Conservation (phyloP, 2,329 filamentous ascomycete species). For the Aspergillaceae sp. region DNA sequence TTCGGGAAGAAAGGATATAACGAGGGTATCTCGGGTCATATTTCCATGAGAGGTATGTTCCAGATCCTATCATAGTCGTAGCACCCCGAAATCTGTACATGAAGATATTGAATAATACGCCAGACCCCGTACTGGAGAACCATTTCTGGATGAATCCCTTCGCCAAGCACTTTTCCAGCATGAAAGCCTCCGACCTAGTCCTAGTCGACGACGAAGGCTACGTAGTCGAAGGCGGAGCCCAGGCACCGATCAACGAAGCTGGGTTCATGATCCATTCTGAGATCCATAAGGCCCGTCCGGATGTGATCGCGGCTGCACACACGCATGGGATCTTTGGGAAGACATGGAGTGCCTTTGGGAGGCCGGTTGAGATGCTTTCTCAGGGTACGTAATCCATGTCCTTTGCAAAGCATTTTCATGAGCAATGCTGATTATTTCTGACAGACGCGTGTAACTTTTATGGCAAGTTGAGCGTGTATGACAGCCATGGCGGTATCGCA, state of each 20-base stretch:
- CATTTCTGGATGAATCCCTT: slow-evolving; percentile 36
- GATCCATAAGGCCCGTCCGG: slow-evolving; percentile 51
- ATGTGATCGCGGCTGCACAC: slow-evolving; percentile 52
- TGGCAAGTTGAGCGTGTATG: slow-evolving; percentile 30
- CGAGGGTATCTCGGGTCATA: slow-evolving; percentile 36
- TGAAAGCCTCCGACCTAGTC: slow-evolving; percentile 35
- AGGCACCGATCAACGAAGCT: slow-evolving; percentile 33
- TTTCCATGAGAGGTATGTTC: slow-evolving; percentile 28
- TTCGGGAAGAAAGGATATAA: slow-evolving; percentile 35
- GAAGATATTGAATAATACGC: too few species aligned
- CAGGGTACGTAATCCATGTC: slow-evolving; percentile 40
- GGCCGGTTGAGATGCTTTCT: slow-evolving; percentile 50
- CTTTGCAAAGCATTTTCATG: not conserved
- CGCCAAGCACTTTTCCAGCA: slow-evolving; percentile 33
- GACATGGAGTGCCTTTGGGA: slow-evolving; percentile 55
- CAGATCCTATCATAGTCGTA: too few species aligned
- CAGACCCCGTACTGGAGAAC: slow-evolving; percentile 29
- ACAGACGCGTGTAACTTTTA: slow-evolving; percentile 32
- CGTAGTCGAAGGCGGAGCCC: slow-evolving; percentile 33
- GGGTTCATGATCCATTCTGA: slow-evolving; percentile 55
- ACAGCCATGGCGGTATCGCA: slow-evolving; percentile 34
- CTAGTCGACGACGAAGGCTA: slow-evolving; percentile 33
- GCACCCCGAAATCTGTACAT: too few species aligned
- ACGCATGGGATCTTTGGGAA: slow-evolving; percentile 52
- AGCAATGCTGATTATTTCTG: not conserved